phyloP scores from a whole-genome alignment of 371 early-diverging fungal genomes.

The Syncephalastrum contaminatum region DNA sequence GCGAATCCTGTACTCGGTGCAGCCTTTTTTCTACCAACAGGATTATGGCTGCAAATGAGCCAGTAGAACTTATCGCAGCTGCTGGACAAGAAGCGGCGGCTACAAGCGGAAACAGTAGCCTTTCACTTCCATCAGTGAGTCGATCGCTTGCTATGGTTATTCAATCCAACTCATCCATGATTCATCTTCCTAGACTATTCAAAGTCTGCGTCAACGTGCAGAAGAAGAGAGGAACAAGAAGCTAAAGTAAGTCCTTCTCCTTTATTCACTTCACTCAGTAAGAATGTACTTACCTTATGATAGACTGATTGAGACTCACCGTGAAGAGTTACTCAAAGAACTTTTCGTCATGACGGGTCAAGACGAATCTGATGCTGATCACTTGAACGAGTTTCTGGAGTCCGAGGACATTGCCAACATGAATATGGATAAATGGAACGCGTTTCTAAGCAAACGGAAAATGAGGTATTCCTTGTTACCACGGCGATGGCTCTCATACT shows the following conservation, averaged over 20 bases:
- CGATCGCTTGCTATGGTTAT: background rate
- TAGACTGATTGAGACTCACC: slow-evolving; percentile 23
- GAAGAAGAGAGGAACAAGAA: slow-evolving; percentile 22
- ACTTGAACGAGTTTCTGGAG: slow-evolving; percentile 25
- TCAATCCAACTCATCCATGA: background rate
- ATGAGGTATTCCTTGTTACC: slow-evolving; percentile 16
- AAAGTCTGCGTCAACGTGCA: slow-evolving; percentile 25
- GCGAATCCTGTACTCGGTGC: no score
- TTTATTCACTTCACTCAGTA: background rate
- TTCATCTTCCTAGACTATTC: slow-evolving; percentile 20
- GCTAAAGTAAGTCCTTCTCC: slow-evolving; percentile 21
- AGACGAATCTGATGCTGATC: slow-evolving; percentile 19
- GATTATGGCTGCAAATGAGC: slow-evolving; percentile 27
- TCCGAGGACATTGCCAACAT: slow-evolving; percentile 12
- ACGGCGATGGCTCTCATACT: background rate
- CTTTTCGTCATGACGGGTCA: slow-evolving; percentile 25
- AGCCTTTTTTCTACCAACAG: background rate
- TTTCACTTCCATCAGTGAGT: slow-evolving; percentile 14
- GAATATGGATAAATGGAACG: slow-evolving; percentile 20
- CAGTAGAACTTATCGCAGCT: slow-evolving; percentile 10
- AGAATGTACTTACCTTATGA: background rate
- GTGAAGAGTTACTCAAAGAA: slow-evolving; percentile 27
- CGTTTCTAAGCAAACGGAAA: slow-evolving; percentile 32
- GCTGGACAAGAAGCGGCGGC: slow-evolving; percentile 21
- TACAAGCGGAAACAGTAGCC: slow-evolving; percentile 10